Percentiles rank a stretch among this genome's conserved stretches.
Conservation (phyloP, 2,329 filamentous ascomycete species). For the Ophiostoma sp. region DNA sequence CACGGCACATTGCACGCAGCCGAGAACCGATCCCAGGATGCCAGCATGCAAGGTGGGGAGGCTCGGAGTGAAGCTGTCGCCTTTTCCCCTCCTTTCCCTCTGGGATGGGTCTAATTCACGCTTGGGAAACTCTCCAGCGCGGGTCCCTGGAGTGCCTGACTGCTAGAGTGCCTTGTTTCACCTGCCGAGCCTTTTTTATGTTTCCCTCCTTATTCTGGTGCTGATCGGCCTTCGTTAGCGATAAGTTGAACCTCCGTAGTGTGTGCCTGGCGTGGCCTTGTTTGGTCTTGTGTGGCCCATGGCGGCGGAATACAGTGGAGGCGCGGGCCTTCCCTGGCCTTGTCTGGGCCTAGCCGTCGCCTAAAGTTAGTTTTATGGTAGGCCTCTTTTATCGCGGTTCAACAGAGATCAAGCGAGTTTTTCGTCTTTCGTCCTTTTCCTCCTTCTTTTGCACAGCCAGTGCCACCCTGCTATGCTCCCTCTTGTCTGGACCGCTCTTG, state of each 20-base stretch:
- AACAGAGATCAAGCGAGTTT: not conserved
- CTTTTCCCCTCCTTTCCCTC: not conserved
- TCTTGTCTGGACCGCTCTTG: not conserved
- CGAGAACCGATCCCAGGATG: not conserved
- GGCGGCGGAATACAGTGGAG: conserved; percentile 3
- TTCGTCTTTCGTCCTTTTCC: not conserved
- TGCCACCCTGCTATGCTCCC: not conserved
- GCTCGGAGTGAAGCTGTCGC: not conserved
- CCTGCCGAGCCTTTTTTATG: not conserved
- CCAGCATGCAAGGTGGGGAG: not conserved
- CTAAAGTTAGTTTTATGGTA: not conserved
- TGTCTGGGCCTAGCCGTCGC: not conserved
- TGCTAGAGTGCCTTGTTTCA: conserved; percentile 6
- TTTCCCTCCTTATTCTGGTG: not conserved
- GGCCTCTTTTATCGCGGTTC: not conserved
- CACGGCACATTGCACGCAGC: not conserved
- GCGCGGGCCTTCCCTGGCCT: not conserved
- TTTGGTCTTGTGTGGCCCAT: not conserved
- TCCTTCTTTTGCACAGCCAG: not conserved
- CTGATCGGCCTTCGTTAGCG: not conserved
- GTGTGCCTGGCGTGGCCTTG: not conserved
- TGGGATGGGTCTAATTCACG: not conserved
- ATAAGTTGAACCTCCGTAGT: not conserved
- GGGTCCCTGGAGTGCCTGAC: not conserved
- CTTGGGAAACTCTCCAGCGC: not conserved